These are phyloP conservation scores for Athelia psychrophila DNA, from an alignment of 1,284 basidiomycete genomes.

Conservation along the genomic window DNA sequence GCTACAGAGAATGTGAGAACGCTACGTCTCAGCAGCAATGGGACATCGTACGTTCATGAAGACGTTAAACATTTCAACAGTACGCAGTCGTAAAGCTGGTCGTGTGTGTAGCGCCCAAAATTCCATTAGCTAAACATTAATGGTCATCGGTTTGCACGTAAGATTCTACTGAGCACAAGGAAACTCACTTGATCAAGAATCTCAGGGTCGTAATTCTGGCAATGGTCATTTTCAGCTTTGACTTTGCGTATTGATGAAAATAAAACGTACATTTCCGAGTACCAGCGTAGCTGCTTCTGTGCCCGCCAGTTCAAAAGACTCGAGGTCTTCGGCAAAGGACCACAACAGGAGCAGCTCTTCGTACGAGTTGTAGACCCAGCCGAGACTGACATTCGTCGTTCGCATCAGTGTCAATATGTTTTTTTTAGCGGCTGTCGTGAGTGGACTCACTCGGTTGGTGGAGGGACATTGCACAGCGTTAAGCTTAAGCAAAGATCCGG, in stretches of 20 bases:
- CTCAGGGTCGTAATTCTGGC: too few relatives aligned
- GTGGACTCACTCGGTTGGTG: constrained; percentile 58
- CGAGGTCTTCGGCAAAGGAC: constrained; percentile 64
- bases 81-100: constrained; percentile 47
- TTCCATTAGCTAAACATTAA: constrained; percentile 47
- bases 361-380: constrained; percentile 49
- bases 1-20: constrained; percentile 30
- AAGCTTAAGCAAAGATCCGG: constrained; percentile 69
- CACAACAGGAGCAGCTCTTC: constrained; percentile 63
- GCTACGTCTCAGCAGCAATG: constrained; percentile 1
- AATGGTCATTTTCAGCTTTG: background rate
- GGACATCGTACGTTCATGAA: constrained; percentile 51
- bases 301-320: constrained; percentile 62
- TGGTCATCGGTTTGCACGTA: constrained; percentile 8
- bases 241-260: background rate
- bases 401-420: too few relatives aligned
- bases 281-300: constrained; percentile 46
- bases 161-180: too few relatives aligned
- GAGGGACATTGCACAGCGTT: constrained; percentile 64
- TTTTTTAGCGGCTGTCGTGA: constrained; percentile 34
- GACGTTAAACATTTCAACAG: constrained; percentile 52
- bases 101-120: constrained; percentile 57
- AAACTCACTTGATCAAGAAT: too few relatives aligned
- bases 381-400: too few relatives aligned
- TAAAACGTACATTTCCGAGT: background rate